Base-by-base conservation (phyloP, 768 basidiomycete genomes). In the Kwoniella newhampshirensis region DNA sequence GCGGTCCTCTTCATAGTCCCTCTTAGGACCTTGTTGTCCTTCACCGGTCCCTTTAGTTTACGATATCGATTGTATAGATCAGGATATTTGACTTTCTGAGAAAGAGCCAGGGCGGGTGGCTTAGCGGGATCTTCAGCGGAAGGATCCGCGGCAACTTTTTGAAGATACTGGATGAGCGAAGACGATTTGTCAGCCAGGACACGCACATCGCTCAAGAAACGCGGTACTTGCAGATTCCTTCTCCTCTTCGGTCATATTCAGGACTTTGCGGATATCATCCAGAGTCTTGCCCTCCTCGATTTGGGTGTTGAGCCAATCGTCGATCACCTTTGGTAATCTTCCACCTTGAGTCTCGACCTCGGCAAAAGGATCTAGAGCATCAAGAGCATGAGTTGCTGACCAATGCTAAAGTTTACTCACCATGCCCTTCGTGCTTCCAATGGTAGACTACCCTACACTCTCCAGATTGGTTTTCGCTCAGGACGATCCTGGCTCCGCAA, bases 371-470 rank as follows among this genome's bases (percentile, higher is more conserved):
- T 72, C 70, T 72, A 44, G 18, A 28, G 23, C 27, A n/a, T n/a
- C n/a, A n/a, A 35, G 43, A 51, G 13, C 27, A 43, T 20, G 35
- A 8, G 1, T 17, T 3, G 9, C n/a, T n/a, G n/a, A n/a, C 47
- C 21, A 21, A 23, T 9, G 26, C 18, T 4, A 27, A 30, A 5
- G 17, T 1, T 12, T 13, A 60, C 68, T 65, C 61, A 73, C 71
- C 68, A 62, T 73, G 71, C 6, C 71, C 68, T n/a, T 70, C 62
- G 41, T 73, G 71, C 48, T 62, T 60, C 71, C 71, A 73, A 41
- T 60, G 63, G 50, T 63, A 73, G 2, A 56, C 50, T 7, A 62
- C 66, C 32, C 59, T 66, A 30, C 67, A 61, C 12, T 65, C 56
- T 40, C 68, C 71, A 35, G 51, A 39, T 13, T 68, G 49, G 45